Base-by-base conservation (phyloP, 2,329 filamentous ascomycete species). In the Phyllosticta capitalensis region DNA sequence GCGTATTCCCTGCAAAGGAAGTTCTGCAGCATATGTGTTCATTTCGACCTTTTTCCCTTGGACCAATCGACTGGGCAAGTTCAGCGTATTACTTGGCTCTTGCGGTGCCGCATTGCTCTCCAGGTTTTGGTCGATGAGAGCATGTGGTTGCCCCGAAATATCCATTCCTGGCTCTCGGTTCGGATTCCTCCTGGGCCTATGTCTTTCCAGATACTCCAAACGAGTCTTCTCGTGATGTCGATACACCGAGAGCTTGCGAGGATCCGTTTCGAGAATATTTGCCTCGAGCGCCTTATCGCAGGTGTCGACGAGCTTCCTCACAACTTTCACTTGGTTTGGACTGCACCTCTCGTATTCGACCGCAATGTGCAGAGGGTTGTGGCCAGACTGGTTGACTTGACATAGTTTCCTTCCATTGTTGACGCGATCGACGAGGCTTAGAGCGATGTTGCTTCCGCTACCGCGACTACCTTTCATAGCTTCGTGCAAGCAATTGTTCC, bases 171-270 rank as follows among this genome's bases (percentile, higher is more conserved):
- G n/a, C n/a, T n/a, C n/a, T n/a, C n/a, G n/a, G n/a, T n/a, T n/a
- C n/a, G n/a, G n/a, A n/a, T n/a, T n/a, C n/a, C n/a, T n/a, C n/a
- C n/a, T n/a, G n/a, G n/a, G n/a, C n/a, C n/a, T n/a, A n/a, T n/a
- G n/a, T n/a, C n/a, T n/a, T n/a, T n/a, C n/a, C n/a, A n/a, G n/a
- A n/a, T n/a, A n/a, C n/a, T 55, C 30, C 1, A 12, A 20, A 10
- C 53, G 53, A 17, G 53, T 55, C n/a, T 55, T 22, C 9, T 55
- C 30, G 53, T 55, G 53, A n/a, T 55, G n/a, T 6, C 53, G 53
- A n/a, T 55, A 55, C 1, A 48, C 30, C 1, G 53, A 48, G 3
- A 55, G 30, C 19, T 17, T 12, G n/a, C 10, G n/a, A 1, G 53
- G 26, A 7, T 51, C 49, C 12, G 38, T 33, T 0, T 7, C n/a